phyloP scores from a whole-genome alignment of 441 rosid species.

The Euphorbia corollata region DNA sequence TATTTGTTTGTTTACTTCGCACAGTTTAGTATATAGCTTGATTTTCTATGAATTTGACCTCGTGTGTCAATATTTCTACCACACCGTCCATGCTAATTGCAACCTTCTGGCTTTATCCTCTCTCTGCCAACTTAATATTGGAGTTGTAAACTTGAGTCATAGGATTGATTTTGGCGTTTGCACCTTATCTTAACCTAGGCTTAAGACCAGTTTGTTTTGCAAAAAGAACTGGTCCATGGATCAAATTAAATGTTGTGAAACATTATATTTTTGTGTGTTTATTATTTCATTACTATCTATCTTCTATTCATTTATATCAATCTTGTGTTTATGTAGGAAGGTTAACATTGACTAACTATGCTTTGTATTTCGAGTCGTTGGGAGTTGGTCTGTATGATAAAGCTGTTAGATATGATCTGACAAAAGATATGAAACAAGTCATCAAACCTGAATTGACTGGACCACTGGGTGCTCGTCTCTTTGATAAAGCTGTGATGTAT shows the following conservation, averaged over 20 bases:
- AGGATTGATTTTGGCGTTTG: not conserved
- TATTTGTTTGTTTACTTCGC: not conserved
- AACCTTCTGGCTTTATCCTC: not conserved
- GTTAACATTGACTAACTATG: slow-evolving; percentile 68
- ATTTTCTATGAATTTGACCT: not conserved
- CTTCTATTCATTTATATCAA: slow-evolving; percentile 20
- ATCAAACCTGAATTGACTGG: slow-evolving; percentile 85
- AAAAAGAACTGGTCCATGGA: slow-evolving; percentile 8
- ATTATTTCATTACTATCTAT: not conserved
- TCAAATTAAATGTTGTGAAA: slow-evolving; percentile 12
- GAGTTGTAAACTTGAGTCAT: no score
- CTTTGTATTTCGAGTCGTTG: slow-evolving; percentile 80
- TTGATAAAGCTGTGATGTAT: slow-evolving; percentile 94
- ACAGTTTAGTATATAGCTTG: not conserved
- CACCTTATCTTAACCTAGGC: not conserved
- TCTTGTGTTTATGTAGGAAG: slow-evolving; percentile 52
- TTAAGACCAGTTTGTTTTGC: slow-evolving; percentile 6
- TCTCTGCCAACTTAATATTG: no score
- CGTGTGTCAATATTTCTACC: not conserved
- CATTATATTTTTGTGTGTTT: slow-evolving; percentile 11
- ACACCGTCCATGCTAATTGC: not conserved
- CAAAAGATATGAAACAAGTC: slow-evolving; percentile 63
- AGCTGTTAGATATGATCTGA: slow-evolving; percentile 73
- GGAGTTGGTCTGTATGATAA: slow-evolving; percentile 74
- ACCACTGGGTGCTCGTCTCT: slow-evolving; percentile 89